These are phyloP conservation scores for Globisporangium recalcitrans DNA, from an alignment of 352 stramenopile species.

Conservation along the genomic window DNA sequence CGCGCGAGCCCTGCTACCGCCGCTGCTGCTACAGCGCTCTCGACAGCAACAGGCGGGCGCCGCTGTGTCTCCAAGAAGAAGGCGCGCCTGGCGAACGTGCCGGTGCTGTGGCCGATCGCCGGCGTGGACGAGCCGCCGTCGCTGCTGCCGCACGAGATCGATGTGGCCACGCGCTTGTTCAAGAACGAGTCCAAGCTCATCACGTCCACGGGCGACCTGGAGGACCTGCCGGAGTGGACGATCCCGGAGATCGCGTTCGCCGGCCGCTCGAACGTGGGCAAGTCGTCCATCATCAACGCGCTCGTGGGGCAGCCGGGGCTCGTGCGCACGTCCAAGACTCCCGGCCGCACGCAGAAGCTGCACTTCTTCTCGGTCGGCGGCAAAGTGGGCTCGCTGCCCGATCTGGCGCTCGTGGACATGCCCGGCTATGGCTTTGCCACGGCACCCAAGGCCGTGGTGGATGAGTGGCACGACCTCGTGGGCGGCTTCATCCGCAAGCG, in stretches of 20 bases:
- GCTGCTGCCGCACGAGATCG: slow-evolving; percentile 59
- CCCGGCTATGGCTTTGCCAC: slow-evolving; percentile 84
- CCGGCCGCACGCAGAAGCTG: slow-evolving; percentile 77
- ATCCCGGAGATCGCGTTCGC: slow-evolving; percentile 83
- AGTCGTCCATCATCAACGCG: slow-evolving; percentile 87
- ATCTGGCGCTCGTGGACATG: slow-evolving; percentile 79
- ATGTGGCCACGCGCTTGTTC: slow-evolving; percentile 56
- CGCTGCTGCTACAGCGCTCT: background rate
- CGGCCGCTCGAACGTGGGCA: slow-evolving; percentile 85
- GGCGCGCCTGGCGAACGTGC: slow-evolving; percentile 35
- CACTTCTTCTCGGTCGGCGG: slow-evolving; percentile 81
- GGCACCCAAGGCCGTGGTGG: slow-evolving; percentile 62
- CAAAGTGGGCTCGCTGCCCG: slow-evolving; percentile 60
- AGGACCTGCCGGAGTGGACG: slow-evolving; percentile 61
- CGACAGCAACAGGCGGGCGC: background rate
- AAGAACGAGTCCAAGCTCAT: slow-evolving; percentile 55
- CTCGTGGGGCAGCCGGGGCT: slow-evolving; percentile 62
- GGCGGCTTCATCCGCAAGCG: slow-evolving; percentile 71
- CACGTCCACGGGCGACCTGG: slow-evolving; percentile 45
- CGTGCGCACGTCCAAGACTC: slow-evolving; percentile 79
- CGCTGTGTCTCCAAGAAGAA: slow-evolving; percentile 52
- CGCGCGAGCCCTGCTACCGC: background rate
- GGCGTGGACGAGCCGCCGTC: slow-evolving; percentile 45
- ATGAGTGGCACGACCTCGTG: slow-evolving; percentile 75
- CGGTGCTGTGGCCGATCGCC: slow-evolving; percentile 51